These are phyloP conservation scores for Gorgonomyces haynaldii DNA, from an alignment of 192 early-diverging fungal genomes.

Conservation along the genomic window DNA sequence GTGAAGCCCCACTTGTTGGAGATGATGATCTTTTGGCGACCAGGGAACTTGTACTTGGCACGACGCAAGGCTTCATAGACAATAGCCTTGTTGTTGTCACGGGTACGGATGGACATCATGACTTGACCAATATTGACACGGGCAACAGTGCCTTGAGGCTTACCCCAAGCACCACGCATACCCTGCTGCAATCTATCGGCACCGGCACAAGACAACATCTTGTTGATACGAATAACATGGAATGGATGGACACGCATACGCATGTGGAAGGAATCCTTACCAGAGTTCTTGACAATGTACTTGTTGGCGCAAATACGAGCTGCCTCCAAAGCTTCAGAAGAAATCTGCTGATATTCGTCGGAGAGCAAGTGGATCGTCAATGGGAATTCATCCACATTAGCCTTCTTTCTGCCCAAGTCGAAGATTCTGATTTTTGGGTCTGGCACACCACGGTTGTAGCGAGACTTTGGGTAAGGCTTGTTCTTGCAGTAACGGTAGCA, in stretches of 20 bases:
- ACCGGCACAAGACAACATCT: conserved; percentile 99
- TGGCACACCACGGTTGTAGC: conserved; percentile 98
- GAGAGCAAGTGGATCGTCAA: conserved; percentile 91
- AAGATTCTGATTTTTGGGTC: conserved; percentile 98
- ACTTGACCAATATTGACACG: conserved; percentile 98
- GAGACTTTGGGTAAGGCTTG: conserved; percentile 99
- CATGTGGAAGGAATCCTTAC: conserved; percentile 99
- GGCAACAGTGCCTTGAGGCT: conserved; percentile 88
- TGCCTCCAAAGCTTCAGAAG: conserved; percentile 97
- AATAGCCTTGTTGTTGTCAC: conserved; percentile 83
- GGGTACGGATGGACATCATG: conserved; percentile 90
- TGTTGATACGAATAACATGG: conserved; percentile 99
- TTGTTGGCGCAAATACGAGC: conserved; percentile 97
- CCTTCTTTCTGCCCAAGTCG: conserved; percentile 96
- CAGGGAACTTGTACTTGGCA: conserved; percentile 98
- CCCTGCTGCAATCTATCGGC: conserved; percentile 98
- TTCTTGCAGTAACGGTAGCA: conserved; percentile 99
- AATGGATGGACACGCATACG: conserved; percentile 96
- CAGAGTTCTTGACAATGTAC: conserved; percentile 92
- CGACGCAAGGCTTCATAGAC: conserved; percentile 89
- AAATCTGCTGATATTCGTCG: conserved; percentile 95
- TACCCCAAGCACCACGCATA: conserved; percentile 99
- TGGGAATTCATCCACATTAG: conserved; percentile 94
- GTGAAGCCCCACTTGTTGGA: conserved; percentile 99
- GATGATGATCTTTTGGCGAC: conserved; percentile 96